Percentiles rank a stretch among this genome's conserved stretches.
phyloP scores from a whole-genome alignment of 1,139 yeast genomes.

The Taphrina betulina region DNA sequence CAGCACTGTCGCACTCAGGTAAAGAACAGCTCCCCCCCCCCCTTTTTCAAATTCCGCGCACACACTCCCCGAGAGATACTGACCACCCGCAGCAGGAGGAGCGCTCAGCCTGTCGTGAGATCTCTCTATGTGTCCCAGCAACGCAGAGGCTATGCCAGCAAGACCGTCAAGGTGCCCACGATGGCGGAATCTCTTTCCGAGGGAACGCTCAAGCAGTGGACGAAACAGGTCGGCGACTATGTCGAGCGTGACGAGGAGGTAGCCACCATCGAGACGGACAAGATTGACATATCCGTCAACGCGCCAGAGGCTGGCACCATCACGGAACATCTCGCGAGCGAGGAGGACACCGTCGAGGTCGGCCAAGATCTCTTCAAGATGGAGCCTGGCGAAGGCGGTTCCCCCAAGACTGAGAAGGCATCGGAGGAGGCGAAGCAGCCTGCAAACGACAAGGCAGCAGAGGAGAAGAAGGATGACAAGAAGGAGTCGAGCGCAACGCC shows the following conservation, averaged over 20 bases:
- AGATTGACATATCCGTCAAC: slow-evolving; percentile 93
- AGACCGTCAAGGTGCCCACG: slow-evolving; percentile 76
- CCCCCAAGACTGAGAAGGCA: slow-evolving; percentile 40
- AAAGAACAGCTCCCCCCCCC: no score
- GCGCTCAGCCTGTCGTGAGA: no score
- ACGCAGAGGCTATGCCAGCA: slow-evolving; percentile 21
- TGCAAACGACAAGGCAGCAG: slow-evolving; percentile 36
- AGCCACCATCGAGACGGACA: slow-evolving; percentile 98
- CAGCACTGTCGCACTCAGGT: neutral
- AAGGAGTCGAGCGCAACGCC: slow-evolving; percentile 41
- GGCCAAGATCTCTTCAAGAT: slow-evolving; percentile 90
- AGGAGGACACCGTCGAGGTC: slow-evolving; percentile 93
- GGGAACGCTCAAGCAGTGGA: slow-evolving; percentile 84
- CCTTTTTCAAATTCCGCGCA: no score
- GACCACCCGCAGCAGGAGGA: no score
- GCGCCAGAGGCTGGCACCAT: slow-evolving; percentile 91
- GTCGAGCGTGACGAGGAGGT: slow-evolving; percentile 85
- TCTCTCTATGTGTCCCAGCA: neutral
- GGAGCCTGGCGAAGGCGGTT: slow-evolving; percentile 81
- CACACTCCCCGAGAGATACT: no score
- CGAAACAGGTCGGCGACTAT: slow-evolving; percentile 76
- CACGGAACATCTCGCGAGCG: slow-evolving; percentile 74
- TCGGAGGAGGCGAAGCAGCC: slow-evolving; percentile 39
- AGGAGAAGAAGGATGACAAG: slow-evolving; percentile 43
- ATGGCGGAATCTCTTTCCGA: slow-evolving; percentile 99